Evolutionary conservation across 768 basidiomycete genomes (phyloP).

Genomic region (Pluteus cervinus): DNA sequence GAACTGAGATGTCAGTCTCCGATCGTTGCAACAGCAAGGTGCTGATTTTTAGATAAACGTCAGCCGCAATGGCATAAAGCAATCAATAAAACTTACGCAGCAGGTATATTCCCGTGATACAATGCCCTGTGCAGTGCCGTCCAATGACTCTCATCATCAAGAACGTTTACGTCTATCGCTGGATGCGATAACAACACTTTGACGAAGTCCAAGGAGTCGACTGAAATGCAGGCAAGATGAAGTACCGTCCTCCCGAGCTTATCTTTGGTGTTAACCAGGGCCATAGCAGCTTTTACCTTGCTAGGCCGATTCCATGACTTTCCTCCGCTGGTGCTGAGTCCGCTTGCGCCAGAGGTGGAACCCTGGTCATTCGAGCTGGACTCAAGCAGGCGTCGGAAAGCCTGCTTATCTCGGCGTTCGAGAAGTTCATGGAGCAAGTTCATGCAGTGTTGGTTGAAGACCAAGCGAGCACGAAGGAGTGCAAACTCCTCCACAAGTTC

Average conservation of each 20-base stretch:
- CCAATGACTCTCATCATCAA: conserved; percentile 85
- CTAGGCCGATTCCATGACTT: conserved; percentile 53
- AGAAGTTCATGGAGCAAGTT: conserved; percentile 78
- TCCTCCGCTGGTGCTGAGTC: conserved; percentile 46
- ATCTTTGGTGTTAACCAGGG: conserved; percentile 71
- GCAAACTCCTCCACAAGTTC: too few relatives aligned
- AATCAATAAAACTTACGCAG: conserved; percentile 41
- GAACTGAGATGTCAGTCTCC: conserved; percentile 67
- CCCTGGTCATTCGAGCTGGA: conserved; percentile 11
- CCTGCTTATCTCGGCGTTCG: conserved; percentile 62
- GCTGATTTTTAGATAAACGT: conserved; percentile 28
- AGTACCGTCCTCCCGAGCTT: conserved; percentile 70
- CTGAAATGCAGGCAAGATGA: conserved; percentile 70
- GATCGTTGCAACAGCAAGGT: conserved; percentile 67
- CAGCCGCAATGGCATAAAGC: conserved; percentile 3
- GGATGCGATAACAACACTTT: conserved; percentile 72
- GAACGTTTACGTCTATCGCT: conserved; percentile 69
- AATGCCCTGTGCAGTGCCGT: conserved; percentile 86
- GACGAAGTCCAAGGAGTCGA: conserved; percentile 73
- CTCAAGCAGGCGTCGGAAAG: conserved; percentile 72
- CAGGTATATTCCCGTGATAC: conserved; percentile 71
- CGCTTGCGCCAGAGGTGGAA: too few relatives aligned
- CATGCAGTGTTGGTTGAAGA: conserved; percentile 47
- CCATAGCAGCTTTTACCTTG: conserved; percentile 23
- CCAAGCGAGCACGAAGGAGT: conserved; percentile 32